phyloP scores from a whole-genome alignment of 2,329 filamentous ascomycete species.

The Cyclaneusma minus region DNA sequence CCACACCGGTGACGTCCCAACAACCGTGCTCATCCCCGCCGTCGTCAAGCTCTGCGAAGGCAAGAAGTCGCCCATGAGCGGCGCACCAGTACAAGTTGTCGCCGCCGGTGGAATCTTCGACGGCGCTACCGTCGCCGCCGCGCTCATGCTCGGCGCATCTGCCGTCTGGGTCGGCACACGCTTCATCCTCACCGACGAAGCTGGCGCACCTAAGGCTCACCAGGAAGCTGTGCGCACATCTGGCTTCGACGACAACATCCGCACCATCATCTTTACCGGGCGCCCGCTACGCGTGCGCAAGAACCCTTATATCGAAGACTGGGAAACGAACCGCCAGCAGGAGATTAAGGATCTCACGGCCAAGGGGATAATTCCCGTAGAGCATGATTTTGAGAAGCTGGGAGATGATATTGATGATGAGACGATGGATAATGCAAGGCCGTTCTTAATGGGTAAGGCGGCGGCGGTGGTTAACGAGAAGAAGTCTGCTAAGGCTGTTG shows the following conservation, averaged over 20 bases:
- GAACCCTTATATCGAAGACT: conserved; percentile 88
- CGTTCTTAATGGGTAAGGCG: conserved; percentile 93
- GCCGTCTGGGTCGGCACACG: conserved; percentile 96
- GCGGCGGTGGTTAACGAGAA: conserved; percentile 86
- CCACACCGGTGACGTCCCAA: conserved; percentile 89
- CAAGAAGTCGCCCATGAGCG: conserved; percentile 75
- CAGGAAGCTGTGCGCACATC: conserved; percentile 90
- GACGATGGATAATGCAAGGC: conserved; percentile 77
- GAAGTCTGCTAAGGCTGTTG: conserved; percentile 78
- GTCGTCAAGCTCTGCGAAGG: conserved; percentile 70
- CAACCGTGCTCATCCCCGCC: conserved; percentile 75
- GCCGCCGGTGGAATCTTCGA: conserved; percentile 91
- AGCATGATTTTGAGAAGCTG: conserved; percentile 82
- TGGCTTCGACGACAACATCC: conserved; percentile 87
- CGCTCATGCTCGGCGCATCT: conserved; percentile 81
- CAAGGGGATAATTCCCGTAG: conserved; percentile 85
- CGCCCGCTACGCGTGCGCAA: conserved; percentile 85
- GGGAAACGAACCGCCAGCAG: conserved; percentile 77
- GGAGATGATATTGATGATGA: conserved; percentile 70
- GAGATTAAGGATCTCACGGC: conserved; percentile 88
- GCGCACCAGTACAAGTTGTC: conserved; percentile 75
- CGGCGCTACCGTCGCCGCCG: conserved; percentile 75
- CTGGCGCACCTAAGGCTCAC: conserved; percentile 82
- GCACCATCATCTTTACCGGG: conserved; percentile 94
- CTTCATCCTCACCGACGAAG: conserved; percentile 88